Conservation (phyloP, 192 early-diverging fungal genomes). For the Rhizophlyctis rosea region DNA sequence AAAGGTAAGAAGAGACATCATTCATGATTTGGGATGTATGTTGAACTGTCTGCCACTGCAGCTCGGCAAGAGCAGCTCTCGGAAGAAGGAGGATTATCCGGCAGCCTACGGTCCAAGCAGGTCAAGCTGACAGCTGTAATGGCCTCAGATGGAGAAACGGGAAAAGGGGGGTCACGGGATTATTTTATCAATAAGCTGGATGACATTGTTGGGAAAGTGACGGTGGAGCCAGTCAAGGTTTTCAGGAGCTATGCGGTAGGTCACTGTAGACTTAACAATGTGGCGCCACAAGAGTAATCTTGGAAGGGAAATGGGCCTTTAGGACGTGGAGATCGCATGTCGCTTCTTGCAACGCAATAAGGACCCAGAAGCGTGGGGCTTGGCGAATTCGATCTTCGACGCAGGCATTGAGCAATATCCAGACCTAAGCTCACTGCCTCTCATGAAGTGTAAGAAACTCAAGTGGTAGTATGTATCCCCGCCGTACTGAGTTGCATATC, state of each 20-base stretch:
- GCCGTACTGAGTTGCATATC: not conserved
- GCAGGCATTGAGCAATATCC: conserved; percentile 24
- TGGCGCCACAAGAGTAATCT: not conserved
- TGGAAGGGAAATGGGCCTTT: not conserved
- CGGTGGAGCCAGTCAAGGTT: not conserved
- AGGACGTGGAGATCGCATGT: conserved; percentile 28
- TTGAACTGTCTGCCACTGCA: not conserved
- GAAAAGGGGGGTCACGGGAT: not conserved
- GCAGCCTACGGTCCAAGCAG: not conserved
- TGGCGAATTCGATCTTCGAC: conserved; percentile 17
- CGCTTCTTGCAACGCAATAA: conserved; percentile 23
- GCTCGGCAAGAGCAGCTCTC: not conserved
- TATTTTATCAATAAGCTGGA: not conserved
- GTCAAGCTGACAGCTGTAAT: not conserved
- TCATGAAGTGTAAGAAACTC: conserved; percentile 5
- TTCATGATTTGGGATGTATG: not conserved
- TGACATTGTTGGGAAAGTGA: not conserved
- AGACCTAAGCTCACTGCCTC: not conserved
- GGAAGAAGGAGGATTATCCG: not conserved
- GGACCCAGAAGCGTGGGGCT: conserved; percentile 8
- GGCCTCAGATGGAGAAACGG: not conserved
- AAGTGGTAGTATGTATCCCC: not conserved
- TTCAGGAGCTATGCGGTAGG: not conserved
- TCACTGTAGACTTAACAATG: not conserved
- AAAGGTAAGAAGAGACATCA: not conserved